These are phyloP conservation scores for Pseudognaphalium luteoalbum DNA, from an alignment of 129 eudicot species.

Conservation along the genomic window DNA sequence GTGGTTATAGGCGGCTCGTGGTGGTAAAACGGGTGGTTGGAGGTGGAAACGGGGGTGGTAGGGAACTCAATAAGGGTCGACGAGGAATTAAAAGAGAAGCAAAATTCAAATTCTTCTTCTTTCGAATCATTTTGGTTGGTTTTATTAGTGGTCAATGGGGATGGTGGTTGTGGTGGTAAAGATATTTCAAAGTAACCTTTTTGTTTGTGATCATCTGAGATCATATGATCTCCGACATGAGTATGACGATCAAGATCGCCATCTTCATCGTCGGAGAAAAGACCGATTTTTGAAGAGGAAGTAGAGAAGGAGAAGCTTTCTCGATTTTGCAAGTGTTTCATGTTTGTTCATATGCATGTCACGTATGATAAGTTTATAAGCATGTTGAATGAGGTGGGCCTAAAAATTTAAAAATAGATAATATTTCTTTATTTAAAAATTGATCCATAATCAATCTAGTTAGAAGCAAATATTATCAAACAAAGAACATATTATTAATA, in stretches of 20 bases:
- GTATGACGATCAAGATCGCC: conserved; percentile 5
- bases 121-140: conserved; percentile 14
- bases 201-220: conserved; percentile 5
- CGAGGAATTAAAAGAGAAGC: conserved; percentile 27
- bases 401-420: no score
- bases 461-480: no score
- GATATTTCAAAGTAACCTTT: conserved; percentile 33
- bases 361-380: conserved; percentile 21
- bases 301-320: conserved; percentile 36
- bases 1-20: conserved; percentile 8
- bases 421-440: not conserved
- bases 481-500: no score
- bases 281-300: conserved; percentile 21
- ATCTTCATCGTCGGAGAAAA: conserved; percentile 29
- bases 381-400: not conserved
- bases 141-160: conserved; percentile 6
- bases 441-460: not conserved
- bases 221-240: not conserved
- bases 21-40: conserved; percentile 22
- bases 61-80: conserved; percentile 17
- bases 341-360: conserved; percentile 12
- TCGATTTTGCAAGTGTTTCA: conserved; percentile 32
- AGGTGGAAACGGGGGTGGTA: conserved; percentile 2
- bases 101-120: conserved; percentile 36
- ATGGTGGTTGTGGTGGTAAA: conserved; percentile 28